Conservation (phyloP, 768 basidiomycete genomes). For the Heimioporus sp. region DNA sequence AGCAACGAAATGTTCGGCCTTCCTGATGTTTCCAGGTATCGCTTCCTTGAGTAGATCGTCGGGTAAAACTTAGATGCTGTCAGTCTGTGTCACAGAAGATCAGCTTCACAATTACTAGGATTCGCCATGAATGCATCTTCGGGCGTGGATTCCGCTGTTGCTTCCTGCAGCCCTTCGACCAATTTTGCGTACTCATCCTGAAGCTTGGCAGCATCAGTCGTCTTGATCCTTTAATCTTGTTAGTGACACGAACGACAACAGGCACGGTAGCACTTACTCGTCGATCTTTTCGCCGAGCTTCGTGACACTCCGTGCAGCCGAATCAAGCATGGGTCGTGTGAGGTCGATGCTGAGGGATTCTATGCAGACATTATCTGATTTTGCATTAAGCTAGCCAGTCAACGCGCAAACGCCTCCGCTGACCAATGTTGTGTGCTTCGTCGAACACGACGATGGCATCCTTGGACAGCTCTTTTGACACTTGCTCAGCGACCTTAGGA, state of each 20-base stretch:
- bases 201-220: slow-evolving; percentile 87
- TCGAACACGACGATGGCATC: slow-evolving; percentile 99
- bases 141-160: slow-evolving; percentile 49
- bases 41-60: slow-evolving; percentile 95
- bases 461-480: slow-evolving; percentile 96
- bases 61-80: slow-evolving; percentile 71
- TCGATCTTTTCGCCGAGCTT: slow-evolving; percentile 91
- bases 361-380: slow-evolving; percentile 93
- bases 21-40: slow-evolving; percentile 95
- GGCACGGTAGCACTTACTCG: slow-evolving; percentile 61
- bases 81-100: not conserved
- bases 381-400: slow-evolving; percentile 2
- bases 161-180: slow-evolving; percentile 90
- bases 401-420: slow-evolving; percentile 13
- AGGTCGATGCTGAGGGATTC: slow-evolving; percentile 97
- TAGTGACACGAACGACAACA: not conserved
- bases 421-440: slow-evolving; percentile 98
- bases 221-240: slow-evolving; percentile 70
- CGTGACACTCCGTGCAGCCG: slow-evolving; percentile 83
- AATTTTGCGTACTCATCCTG: slow-evolving; percentile 96
- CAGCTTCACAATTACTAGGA: slow-evolving; percentile 57
- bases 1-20: slow-evolving; percentile 98
- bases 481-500: slow-evolving; percentile 98
- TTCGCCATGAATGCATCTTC: slow-evolving; percentile 88
- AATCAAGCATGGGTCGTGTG: slow-evolving; percentile 96